Conservation (phyloP, 345 rosid genomes). For the Linum tenue region DNA sequence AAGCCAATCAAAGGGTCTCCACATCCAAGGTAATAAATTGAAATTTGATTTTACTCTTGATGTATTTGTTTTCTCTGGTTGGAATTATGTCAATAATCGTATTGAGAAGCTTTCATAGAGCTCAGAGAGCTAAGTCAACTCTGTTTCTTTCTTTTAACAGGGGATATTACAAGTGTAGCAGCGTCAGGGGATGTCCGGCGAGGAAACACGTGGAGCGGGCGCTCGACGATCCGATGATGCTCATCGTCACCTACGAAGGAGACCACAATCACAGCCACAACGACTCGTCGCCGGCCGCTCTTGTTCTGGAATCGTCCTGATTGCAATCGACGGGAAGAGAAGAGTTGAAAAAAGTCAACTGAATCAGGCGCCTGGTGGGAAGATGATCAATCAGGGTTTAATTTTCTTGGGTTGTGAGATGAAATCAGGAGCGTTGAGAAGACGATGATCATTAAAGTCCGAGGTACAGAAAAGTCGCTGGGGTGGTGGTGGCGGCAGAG, state of each 20-base stretch:
- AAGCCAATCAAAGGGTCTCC: slow-evolving; percentile 98
- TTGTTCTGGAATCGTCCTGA: slow-evolving; percentile 54
- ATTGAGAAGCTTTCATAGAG: no score
- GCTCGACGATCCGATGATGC: slow-evolving; percentile 62
- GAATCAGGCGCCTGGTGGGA: slow-evolving; percentile 10
- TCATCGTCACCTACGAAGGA: slow-evolving; percentile 80
- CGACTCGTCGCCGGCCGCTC: slow-evolving; percentile 28
- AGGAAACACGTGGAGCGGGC: slow-evolving; percentile 93
- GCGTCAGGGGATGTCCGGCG: slow-evolving; percentile 83
- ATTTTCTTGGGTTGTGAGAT: not conserved
- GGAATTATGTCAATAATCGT: not conserved
- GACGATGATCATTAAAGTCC: slow-evolving; percentile 1
- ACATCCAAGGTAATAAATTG: slow-evolving; percentile 60
- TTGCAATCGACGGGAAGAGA: not conserved
- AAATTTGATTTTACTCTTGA: not conserved
- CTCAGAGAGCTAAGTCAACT: no score
- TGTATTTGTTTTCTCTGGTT: not conserved
- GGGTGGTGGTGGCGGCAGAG: not conserved
- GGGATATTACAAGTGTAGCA: slow-evolving; percentile 93
- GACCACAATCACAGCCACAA: slow-evolving; percentile 53
- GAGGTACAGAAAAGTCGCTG: no score
- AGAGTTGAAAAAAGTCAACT: slow-evolving; percentile 9
- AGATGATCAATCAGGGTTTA: not conserved
- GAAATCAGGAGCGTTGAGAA: slow-evolving; percentile 6
- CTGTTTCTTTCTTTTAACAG: slow-evolving; percentile 22